Percentiles rank a stretch among this genome's conserved stretches.
phyloP scores from a whole-genome alignment of 371 early-diverging fungal genomes.

The Parasitella parasitica region DNA sequence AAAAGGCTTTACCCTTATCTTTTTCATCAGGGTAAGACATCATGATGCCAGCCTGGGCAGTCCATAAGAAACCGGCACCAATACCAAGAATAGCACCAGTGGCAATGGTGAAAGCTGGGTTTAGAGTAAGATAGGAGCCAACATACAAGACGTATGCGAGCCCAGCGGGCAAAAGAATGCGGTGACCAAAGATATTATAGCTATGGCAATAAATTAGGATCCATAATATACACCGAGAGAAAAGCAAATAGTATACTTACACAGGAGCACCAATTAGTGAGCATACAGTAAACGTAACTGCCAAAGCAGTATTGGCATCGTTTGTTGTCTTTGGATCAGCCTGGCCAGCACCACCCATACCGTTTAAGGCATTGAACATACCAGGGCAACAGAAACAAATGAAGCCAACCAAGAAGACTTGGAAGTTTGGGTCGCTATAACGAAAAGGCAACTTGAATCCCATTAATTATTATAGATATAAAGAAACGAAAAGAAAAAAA shows the following conservation, averaged over 20 bases:
- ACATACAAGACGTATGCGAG: conserved; percentile 60
- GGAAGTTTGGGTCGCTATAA: conserved; percentile 52
- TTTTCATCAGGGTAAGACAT: conserved; percentile 77
- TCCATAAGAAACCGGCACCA: conserved; percentile 47
- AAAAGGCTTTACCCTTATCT: conserved; percentile 71
- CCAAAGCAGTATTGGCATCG: conserved; percentile 70
- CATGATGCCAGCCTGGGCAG: conserved; percentile 80
- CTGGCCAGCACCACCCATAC: conserved; percentile 63
- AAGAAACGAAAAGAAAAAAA: background rate
- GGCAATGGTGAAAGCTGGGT: conserved; percentile 48
- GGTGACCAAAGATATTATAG: conserved; percentile 61
- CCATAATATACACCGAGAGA: no score
- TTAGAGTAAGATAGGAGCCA: conserved; percentile 53
- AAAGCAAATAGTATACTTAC: conserved; percentile 40
- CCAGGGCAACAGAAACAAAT: conserved; percentile 82
- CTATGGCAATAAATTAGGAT: conserved; percentile 7
- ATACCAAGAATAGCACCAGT: conserved; percentile 66
- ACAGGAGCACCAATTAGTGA: conserved; percentile 62
- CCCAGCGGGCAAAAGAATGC: conserved; percentile 53
- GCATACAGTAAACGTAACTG: conserved; percentile 66
- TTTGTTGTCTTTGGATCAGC: conserved; percentile 60
- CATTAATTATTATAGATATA: conserved; percentile 4
- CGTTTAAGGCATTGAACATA: conserved; percentile 83
- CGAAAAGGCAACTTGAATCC: conserved; percentile 52
- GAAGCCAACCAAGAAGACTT: conserved; percentile 70